Percentiles rank a stretch among this genome's conserved stretches.
Conservation (phyloP, 768 basidiomycete genomes). For the Neoboletus magnificus region DNA sequence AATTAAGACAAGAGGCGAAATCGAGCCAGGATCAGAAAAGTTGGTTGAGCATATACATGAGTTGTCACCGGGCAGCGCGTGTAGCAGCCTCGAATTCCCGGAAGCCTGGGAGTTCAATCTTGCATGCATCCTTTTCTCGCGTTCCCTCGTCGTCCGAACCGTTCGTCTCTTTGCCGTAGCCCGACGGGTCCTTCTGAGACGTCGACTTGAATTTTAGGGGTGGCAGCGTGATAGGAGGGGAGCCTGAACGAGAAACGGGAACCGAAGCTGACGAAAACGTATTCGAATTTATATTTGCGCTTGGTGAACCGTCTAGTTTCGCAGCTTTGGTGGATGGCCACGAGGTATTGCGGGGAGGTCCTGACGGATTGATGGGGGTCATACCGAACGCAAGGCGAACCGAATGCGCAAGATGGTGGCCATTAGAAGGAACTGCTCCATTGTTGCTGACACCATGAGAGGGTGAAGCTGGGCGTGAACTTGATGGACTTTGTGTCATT, state of each 20-base stretch:
- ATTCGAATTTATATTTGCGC: slow-evolving; percentile 4
- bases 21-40: not conserved
- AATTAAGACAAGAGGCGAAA: not conserved
- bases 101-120: slow-evolving; percentile 59
- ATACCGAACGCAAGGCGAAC: slow-evolving; percentile 88
- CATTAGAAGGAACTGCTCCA: slow-evolving; percentile 31
- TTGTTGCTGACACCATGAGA: slow-evolving; percentile 35
- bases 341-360: slow-evolving; percentile 37
- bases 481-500: slow-evolving; percentile 45
- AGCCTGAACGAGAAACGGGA: slow-evolving; percentile 60
- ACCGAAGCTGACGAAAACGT: slow-evolving; percentile 25
- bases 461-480: slow-evolving; percentile 63
- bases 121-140: slow-evolving; percentile 18
- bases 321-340: slow-evolving; percentile 31
- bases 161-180: slow-evolving; percentile 19
- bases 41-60: slow-evolving; percentile 2
- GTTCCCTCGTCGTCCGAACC: slow-evolving; percentile 22
- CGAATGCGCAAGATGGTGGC: slow-evolving; percentile 75
- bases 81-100: slow-evolving; percentile 59
- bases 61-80: slow-evolving; percentile 17
- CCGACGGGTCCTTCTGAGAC: slow-evolving; percentile 8
- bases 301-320: slow-evolving; percentile 12
- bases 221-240: slow-evolving; percentile 69
- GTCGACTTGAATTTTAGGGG: slow-evolving; percentile 53
- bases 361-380: slow-evolving; percentile 65